Base-by-base conservation (phyloP, 805 yeast species). In the Ogataea ganodermae region DNA sequence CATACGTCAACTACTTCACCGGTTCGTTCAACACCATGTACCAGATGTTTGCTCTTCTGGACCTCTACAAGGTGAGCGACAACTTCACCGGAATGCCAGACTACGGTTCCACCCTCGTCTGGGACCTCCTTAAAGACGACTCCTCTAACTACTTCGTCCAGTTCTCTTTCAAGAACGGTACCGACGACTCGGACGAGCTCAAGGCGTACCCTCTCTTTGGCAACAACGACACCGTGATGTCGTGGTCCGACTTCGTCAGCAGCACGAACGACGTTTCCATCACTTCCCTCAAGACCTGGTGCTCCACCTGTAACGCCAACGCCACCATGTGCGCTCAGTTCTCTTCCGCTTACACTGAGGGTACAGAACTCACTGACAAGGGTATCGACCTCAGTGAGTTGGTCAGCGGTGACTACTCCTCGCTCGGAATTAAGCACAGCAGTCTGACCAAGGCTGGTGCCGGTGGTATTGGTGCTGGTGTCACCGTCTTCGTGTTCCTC, bases 401-500 rank as follows among this genome's bases (percentile, higher is more conserved):
- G 24, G 60, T 58, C 6, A 50, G 48, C 32, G 69, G 72, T 36
- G 58, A 63, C 49, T 59, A 56, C 55, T 50, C 59, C 7, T 48
- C 61, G 7, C 53, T 61, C 26, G 50, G 55, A 40, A 39, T 59
- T 41, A 27, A 30, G n/a, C 27, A 45, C 23, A 50, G 59, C 36
- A 53, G 59, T 9, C 57, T 72, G 41, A 40, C 67, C 6, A 59
- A 66, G 16, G 78, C 77, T 9, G 76, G 50, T 32, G 79, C 79
- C 22, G 79, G 79, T 47, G 79, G 79, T 46, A 73, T 75, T 52
- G 80, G 80, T 46, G 79, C 79, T 13, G 80, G 80, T 50, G 79
- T 78, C 24, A 78, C 78, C 27, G 60, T 75, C 44, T 74, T 71
- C 47, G 77, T 72, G 8, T 53, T 73, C 53, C 48, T 63, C 28